Conservation (phyloP, 192 early-diverging fungal species). For the Coemansia sp. region DNA sequence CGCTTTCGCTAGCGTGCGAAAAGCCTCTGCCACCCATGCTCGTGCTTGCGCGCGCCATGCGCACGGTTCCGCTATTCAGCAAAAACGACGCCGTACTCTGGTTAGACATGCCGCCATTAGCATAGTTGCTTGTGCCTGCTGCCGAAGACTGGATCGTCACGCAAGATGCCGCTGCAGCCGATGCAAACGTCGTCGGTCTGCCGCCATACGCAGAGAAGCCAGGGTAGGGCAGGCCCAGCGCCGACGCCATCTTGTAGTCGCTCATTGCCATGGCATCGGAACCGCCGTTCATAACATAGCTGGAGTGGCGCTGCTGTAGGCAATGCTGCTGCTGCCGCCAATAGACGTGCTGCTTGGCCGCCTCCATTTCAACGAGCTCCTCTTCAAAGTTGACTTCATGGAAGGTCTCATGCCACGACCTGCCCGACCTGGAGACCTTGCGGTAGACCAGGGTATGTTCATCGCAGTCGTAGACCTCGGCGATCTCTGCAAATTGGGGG, state of each 20-base stretch:
- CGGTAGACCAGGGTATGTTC: conserved; percentile 40
- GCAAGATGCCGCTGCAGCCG: conserved; percentile 34
- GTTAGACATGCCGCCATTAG: conserved; percentile 15
- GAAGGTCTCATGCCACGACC: conserved; percentile 53
- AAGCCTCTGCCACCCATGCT: conserved; percentile 22
- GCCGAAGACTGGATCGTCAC: conserved; percentile 46
- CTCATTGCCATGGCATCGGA: conserved; percentile 18
- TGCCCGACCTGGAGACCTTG: conserved; percentile 44
- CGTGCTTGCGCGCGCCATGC: conserved; percentile 34
- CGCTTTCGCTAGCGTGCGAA: conserved; percentile 1
- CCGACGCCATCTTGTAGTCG: conserved; percentile 50
- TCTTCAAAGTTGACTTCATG: conserved; percentile 40
- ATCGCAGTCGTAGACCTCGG: conserved; percentile 46
- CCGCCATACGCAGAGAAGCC: conserved; percentile 9
- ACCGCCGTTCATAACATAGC: not conserved
- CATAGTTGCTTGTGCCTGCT: conserved; percentile 14
- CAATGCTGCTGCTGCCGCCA: conserved; percentile 4
- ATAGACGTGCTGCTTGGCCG: not conserved
- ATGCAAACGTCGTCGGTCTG: not conserved
- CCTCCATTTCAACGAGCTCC: not conserved
- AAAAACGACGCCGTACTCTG: conserved; percentile 40
- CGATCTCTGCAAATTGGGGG: conserved; percentile 26
- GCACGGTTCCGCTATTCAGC: conserved; percentile 27
- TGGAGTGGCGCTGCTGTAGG: not conserved
- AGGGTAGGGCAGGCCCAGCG: conserved; percentile 42